Percentiles rank a stretch among this genome's conserved stretches.
These are phyloP conservation scores for Hsuehochloa calcarea DNA, from an alignment of 176 grass and related monocot species.

Conservation along the genomic window DNA sequence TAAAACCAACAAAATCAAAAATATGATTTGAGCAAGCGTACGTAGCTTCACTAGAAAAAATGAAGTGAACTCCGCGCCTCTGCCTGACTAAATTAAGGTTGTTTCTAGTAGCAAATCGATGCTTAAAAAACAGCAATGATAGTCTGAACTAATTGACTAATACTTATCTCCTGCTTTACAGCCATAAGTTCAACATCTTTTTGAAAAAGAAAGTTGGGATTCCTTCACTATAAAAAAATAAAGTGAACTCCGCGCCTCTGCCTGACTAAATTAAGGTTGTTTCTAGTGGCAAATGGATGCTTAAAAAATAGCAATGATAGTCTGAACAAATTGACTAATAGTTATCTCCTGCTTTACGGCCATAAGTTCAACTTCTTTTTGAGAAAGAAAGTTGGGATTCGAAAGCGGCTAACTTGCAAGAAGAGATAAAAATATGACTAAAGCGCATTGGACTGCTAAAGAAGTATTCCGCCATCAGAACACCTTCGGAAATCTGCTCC, in stretches of 20 bases:
- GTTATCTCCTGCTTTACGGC: not conserved
- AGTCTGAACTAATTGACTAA: not conserved
- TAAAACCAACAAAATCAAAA: not conserved
- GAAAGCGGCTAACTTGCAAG: slow-evolving; percentile 8
- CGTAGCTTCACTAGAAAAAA: not conserved
- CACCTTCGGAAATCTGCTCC: slow-evolving; percentile 26
- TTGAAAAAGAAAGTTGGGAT: not conserved
- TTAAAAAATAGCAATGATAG: not conserved
- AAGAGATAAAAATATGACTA: slow-evolving; percentile 17
- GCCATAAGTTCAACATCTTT: not conserved
- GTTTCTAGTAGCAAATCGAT: not conserved
- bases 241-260: not conserved
- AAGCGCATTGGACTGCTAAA: slow-evolving; percentile 6
- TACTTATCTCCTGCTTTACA: not conserved
- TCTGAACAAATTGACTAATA: not conserved
- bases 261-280: not conserved
- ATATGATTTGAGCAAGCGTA: not conserved
- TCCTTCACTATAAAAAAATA: too few relatives aligned
- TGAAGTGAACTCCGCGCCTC: not conserved
- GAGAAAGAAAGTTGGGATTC: not conserved
- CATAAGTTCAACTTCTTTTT: not conserved
- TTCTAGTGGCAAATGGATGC: not conserved
- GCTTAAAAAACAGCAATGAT: not conserved
- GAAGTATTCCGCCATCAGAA: not conserved
- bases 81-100: not conserved